Evolutionary conservation across 306 rosid species (phyloP).

Genomic region (Vachellia pachyceras): DNA sequence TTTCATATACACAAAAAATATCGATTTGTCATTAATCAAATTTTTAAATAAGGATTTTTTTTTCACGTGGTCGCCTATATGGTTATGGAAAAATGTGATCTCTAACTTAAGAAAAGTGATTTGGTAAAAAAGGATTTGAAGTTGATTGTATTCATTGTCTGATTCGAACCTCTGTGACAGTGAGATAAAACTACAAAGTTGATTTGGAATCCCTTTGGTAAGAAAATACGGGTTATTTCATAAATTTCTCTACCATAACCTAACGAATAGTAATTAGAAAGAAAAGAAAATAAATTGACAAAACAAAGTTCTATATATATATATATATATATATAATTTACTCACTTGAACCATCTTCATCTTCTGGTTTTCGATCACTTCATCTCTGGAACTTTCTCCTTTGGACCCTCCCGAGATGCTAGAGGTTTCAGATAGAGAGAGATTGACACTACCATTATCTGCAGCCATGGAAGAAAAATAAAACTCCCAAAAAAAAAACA

Average conservation of each 20-base stretch:
- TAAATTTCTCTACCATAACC: background rate
- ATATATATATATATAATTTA: background rate
- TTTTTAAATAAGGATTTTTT: no score
- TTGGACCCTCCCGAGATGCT: constrained; percentile 52
- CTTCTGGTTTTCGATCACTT: background rate
- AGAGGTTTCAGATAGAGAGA: constrained; percentile 51
- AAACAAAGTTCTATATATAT: background rate
- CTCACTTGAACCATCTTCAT: constrained; percentile 34
- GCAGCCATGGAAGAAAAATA: constrained; percentile 44
- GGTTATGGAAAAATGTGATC: background rate
- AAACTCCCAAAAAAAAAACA: background rate
- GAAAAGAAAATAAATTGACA: background rate
- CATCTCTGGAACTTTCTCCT: background rate
- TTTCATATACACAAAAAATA: no score
- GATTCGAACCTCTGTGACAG: background rate
- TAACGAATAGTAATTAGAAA: background rate
- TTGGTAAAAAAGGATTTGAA: background rate
- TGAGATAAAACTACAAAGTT: background rate
- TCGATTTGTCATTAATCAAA: no score
- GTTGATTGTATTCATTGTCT: background rate
- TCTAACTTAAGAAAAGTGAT: background rate
- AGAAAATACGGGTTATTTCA: background rate
- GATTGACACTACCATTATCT: background rate
- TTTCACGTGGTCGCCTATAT: no score
- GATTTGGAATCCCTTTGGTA: background rate